These are phyloP conservation scores for Heliamphora pulchella DNA, from an alignment of 179 eudicot species.

Conservation along the genomic window DNA sequence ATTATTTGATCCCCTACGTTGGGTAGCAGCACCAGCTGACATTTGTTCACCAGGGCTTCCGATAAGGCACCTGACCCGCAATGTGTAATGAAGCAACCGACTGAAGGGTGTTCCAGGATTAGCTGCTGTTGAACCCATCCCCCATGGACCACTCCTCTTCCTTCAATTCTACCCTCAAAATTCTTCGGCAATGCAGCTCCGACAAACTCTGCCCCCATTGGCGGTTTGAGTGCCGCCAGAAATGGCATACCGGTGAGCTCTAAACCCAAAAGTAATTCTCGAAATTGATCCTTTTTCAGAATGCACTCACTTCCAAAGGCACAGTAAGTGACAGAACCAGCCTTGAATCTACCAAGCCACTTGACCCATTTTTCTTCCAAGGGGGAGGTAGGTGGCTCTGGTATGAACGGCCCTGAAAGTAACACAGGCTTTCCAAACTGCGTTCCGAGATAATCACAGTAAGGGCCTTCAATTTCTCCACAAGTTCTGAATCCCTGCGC, in stretches of 20 bases:
- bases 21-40: constrained; percentile 30
- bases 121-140: constrained; percentile 39
- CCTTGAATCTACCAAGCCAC: constrained; percentile 15
- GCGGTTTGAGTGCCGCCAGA: constrained; percentile 26
- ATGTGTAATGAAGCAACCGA: constrained; percentile 37
- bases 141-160: constrained; percentile 29
- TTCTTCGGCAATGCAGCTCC: constrained; percentile 31
- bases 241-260: constrained; percentile 32
- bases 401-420: constrained; percentile 14
- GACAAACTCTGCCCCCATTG: constrained; percentile 13
- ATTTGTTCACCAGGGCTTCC: constrained; percentile 33
- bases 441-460: background rate
- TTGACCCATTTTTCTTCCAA: constrained; percentile 15
- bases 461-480: constrained; percentile 23
- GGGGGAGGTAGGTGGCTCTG: background rate
- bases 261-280: constrained; percentile 31
- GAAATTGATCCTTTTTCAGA: constrained; percentile 17
- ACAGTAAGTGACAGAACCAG: constrained; percentile 27
- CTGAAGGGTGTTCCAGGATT: constrained; percentile 29
- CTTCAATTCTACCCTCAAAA: constrained; percentile 22
- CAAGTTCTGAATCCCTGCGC: constrained; percentile 25
- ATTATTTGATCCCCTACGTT: constrained; percentile 26
- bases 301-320: constrained; percentile 31
- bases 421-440: constrained; percentile 8
- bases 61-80: constrained; percentile 29